A percentile compares a stretch with the other conserved stretches of the same genome.
Conservation (phyloP, 345 rosid species). For the Aegle marmelos region DNA sequence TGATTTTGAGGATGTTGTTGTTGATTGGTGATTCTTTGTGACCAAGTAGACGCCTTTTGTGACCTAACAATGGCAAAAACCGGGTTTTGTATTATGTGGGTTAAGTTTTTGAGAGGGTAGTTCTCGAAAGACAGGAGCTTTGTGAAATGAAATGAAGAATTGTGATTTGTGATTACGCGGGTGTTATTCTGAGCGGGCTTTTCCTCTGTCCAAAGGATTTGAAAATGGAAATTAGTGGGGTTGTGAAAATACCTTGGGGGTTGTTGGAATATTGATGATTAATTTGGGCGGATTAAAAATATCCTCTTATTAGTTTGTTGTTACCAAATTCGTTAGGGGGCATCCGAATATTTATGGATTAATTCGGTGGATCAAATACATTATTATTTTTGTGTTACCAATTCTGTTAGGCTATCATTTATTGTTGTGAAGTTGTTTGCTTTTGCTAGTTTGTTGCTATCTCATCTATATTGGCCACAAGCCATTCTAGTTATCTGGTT, state of each 20-base stretch:
- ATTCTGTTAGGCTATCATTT: neutral
- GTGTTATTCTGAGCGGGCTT: neutral
- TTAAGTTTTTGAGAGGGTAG: neutral
- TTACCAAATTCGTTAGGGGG: neutral
- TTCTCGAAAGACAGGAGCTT: neutral
- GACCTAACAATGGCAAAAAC: neutral
- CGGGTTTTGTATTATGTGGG: neutral
- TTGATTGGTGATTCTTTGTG: neutral
- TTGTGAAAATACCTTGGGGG: neutral
- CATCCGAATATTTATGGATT: neutral
- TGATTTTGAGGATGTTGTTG: neutral
- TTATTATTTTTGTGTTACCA: neutral
- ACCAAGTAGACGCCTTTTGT: neutral
- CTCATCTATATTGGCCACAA: no score
- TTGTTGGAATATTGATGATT: neutral
- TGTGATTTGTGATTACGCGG: neutral
- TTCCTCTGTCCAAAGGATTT: neutral
- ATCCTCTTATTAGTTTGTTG: neutral
- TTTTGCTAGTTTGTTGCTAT: neutral
- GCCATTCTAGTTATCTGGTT: neutral
- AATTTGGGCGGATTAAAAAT: neutral
- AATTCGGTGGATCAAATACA: neutral
- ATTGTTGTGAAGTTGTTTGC: neutral
- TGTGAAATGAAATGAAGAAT: neutral
- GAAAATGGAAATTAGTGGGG: neutral